Percentiles rank a stretch among this genome's conserved stretches.
Conservation (phyloP, 208 protist species). For the Trypanosoma boissoni region DNA sequence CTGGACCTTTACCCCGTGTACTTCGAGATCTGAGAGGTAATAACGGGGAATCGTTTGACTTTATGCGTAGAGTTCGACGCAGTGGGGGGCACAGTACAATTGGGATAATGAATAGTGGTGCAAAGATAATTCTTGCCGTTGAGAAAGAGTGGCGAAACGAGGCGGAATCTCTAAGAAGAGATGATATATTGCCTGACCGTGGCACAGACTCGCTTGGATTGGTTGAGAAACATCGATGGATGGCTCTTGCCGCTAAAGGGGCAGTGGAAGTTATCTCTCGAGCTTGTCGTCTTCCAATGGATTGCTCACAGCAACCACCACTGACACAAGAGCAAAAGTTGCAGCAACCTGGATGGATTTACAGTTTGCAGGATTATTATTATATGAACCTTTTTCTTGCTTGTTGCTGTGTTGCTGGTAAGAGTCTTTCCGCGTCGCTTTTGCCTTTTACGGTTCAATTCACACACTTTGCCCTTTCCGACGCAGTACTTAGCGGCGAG, state of each 20-base stretch:
- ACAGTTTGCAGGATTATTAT: slow-evolving; percentile 6
- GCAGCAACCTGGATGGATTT: neutral
- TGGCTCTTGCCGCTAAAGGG: neutral
- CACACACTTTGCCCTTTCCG: slow-evolving; percentile 13
- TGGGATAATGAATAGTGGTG: slow-evolving; percentile 12
- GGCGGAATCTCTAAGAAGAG: neutral
- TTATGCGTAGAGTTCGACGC: neutral
- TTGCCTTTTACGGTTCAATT: slow-evolving; percentile 12
- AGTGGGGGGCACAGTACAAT: neutral
- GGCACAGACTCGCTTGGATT: neutral
- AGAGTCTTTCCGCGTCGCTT: neutral
- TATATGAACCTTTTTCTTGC: slow-evolving; percentile 17
- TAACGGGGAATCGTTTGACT: neutral
- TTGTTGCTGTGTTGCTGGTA: slow-evolving; percentile 6
- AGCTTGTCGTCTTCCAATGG: neutral
- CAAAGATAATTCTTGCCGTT: slow-evolving; percentile 6
- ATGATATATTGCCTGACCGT: neutral
- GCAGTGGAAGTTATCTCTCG: slow-evolving; percentile 7
- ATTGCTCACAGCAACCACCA: neutral
- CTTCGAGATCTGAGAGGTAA: no score
- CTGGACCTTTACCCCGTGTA: no score
- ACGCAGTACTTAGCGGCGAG: neutral
- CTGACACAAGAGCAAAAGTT: neutral
- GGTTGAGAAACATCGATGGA: slow-evolving; percentile 6
- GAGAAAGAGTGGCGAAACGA: slow-evolving; percentile 5